Base-by-base conservation (phyloP, 2,329 filamentous ascomycete species). In the Hypoxylon sp. region DNA sequence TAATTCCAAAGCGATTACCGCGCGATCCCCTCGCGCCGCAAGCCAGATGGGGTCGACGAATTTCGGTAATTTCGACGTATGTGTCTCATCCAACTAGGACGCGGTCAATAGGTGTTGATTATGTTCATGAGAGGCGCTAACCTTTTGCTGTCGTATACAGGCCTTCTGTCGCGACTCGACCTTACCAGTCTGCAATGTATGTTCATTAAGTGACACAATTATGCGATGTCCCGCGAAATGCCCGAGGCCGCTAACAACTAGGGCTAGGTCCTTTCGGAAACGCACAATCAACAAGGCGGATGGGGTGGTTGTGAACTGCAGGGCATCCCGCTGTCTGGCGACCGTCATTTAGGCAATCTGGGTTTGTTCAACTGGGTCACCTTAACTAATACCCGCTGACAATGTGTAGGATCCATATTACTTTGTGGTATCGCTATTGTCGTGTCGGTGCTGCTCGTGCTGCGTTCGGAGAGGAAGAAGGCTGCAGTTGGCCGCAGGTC, bases 401-500 rank as follows among this genome's bases (percentile, higher is more conserved):
- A 10, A 11, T 33, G 51, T 58, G 17, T 74, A 94, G 92, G 96
- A n/a, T 97, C 94, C 6, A 97, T 99, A 78, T 73, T 99, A 50
- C 80, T 98, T 44, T 92, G 89, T 69, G 93, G 86, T 69, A 79
- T 97, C 71, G 93, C 94, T 44, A 94, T 99, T 74, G 76, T 88
- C 22, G 82, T 87, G 8, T 85, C 91, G 3, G 77, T 83, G 10
- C 90, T 91, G 74, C 84, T 99, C 64, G 76, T 98, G 80, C 88
- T 91, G 82, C 87, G 89, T 73, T 97, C 96, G 19, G 92, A 98
- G 76, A 89, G 88, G 79, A 98, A 99, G 83, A 91, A 92, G 80
- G 96, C 96, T 62, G 96, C 96, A 62, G 96, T 99, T 52, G 96
- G 96, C 67, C 87, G 96, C 84, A 92, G 94, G 94, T 97, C 83